phyloP scores from a whole-genome alignment of 768 basidiomycete species.

The Glaciozyma martinii region DNA sequence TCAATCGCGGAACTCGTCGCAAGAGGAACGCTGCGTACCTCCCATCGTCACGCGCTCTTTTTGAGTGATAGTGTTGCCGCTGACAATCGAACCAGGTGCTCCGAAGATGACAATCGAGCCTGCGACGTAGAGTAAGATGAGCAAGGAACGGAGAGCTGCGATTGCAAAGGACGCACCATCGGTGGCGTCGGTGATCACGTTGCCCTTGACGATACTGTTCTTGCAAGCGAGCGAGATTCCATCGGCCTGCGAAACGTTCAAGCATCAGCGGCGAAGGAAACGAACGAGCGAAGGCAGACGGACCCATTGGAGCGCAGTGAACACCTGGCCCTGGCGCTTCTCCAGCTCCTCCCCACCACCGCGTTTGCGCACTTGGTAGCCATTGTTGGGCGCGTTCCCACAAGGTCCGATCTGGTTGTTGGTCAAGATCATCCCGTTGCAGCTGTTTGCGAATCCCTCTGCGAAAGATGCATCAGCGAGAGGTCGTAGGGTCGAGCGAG shows the following conservation, averaged over 20 bases:
- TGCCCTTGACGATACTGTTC: constrained; percentile 30
- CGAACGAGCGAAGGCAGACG: no score
- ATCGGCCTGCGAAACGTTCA: constrained; percentile 32
- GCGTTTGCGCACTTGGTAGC: constrained; percentile 26
- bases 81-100: constrained; percentile 23
- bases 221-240: constrained; percentile 35
- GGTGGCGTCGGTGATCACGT: constrained; percentile 35
- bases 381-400: constrained; percentile 27
- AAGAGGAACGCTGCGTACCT: not conserved
- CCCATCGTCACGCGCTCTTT: not conserved
- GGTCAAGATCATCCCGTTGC: constrained; percentile 21
- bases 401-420: constrained; percentile 34
- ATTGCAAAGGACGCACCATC: constrained; percentile 23
- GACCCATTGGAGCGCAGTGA: not conserved
- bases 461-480: constrained; percentile 7
- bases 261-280: not conserved
- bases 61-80: constrained; percentile 32
- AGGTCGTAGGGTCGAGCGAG: not conserved
- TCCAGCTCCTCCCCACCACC: not conserved
- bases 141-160: not conserved
- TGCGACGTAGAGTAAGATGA: not conserved
- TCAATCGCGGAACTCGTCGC: constrained; percentile 1
- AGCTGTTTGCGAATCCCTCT: constrained; percentile 28
- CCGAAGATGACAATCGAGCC: constrained; percentile 36
- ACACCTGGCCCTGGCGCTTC: not conserved